These are phyloP conservation scores for Venturia aucupariae DNA, from an alignment of 2,329 filamentous ascomycete genomes.

Conservation along the genomic window DNA sequence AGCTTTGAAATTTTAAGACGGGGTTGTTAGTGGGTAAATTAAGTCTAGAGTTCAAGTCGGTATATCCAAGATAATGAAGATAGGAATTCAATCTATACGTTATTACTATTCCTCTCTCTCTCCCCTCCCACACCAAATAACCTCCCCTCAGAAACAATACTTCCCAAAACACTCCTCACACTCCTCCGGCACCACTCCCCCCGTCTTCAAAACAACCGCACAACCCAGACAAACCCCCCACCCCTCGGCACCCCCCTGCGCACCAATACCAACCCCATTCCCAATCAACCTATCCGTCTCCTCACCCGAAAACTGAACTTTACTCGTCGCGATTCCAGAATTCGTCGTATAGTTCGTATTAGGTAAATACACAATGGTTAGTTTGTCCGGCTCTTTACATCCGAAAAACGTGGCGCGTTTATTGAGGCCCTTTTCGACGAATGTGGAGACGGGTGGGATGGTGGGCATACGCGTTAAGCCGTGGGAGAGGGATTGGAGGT, in stretches of 20 bases:
- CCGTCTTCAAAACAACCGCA: conserved; percentile 28
- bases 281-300: conserved; percentile 32
- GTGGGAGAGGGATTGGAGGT: conserved; percentile 42
- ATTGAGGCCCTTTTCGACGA: conserved; percentile 51
- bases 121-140: neutral
- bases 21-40: too few species aligned
- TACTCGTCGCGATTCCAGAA: conserved; percentile 25
- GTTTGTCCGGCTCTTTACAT: conserved; percentile 35
- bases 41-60: too few species aligned
- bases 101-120: too few species aligned
- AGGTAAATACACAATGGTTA: conserved; percentile 35
- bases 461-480: conserved; percentile 49
- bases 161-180: conserved; percentile 33
- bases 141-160: too few species aligned
- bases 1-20: too few species aligned
- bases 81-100: too few species aligned
- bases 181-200: conserved; percentile 22
- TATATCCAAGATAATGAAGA: too few species aligned
- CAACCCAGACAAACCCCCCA: conserved; percentile 36
- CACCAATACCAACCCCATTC: conserved; percentile 33
- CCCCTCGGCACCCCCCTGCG: conserved; percentile 26
- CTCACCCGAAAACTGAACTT: conserved; percentile 27
- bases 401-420: conserved; percentile 54
- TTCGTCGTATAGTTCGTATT: conserved; percentile 31
- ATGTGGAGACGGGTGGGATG: conserved; percentile 47